Evolutionary conservation across 371 early-diverging fungal species (phyloP).

Genomic region (Syncephalis fuscata): DNA sequence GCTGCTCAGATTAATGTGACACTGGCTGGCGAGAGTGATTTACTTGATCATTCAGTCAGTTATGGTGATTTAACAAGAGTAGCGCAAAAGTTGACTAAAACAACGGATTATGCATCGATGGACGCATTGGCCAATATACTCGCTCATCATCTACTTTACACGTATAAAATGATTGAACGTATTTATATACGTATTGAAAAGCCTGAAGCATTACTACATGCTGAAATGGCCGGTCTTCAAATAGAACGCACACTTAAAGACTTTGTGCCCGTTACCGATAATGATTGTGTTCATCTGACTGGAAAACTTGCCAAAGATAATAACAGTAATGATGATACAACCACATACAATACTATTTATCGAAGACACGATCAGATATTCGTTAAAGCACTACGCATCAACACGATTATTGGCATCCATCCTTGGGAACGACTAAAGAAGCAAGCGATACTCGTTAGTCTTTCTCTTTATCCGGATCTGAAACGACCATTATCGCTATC

Average conservation of each 20-base stretch:
- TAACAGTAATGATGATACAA: constrained; percentile 9
- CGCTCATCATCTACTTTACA: constrained; percentile 31
- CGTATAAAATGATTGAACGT: constrained; percentile 32
- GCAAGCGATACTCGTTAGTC: constrained; percentile 69
- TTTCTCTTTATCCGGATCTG: constrained; percentile 44
- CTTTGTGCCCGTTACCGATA: background rate
- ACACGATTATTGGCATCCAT: constrained; percentile 89
- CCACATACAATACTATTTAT: constrained; percentile 8
- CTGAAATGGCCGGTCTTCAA: constrained; percentile 77
- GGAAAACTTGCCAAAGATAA: constrained; percentile 3
- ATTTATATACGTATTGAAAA: constrained; percentile 71
- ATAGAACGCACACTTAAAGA: constrained; percentile 36
- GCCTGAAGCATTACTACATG: constrained; percentile 77
- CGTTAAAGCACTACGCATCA: constrained; percentile 60
- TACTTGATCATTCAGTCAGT: constrained; percentile 60
- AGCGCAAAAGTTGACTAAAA: constrained; percentile 48
- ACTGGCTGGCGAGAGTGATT: constrained; percentile 42
- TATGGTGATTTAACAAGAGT: constrained; percentile 67
- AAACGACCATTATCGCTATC: background rate
- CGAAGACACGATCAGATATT: constrained; percentile 36
- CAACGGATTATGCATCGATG: constrained; percentile 47
- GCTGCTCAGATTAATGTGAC: background rate
- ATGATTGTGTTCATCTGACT: constrained; percentile 10
- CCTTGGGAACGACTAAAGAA: constrained; percentile 91
- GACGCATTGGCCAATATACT: constrained; percentile 47